Evolutionary conservation across 2,329 filamentous ascomycete species (phyloP).

Genomic region (Epicoccum sorghinum): DNA sequence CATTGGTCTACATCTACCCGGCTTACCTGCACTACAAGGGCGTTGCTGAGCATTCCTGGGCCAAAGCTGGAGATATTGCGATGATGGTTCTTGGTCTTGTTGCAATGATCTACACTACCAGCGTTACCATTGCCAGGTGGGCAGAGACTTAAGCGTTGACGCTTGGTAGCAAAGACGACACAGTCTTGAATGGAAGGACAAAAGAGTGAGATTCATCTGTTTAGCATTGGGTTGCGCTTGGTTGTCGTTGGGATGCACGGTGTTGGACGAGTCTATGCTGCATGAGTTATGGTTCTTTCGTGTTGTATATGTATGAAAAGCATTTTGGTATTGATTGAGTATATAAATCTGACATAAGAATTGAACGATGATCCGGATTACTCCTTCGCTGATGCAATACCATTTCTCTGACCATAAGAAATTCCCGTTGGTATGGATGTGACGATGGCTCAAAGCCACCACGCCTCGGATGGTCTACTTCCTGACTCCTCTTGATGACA

Average conservation of each 20-base stretch:
- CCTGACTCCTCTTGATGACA: no score
- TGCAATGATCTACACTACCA: conserved; percentile 75
- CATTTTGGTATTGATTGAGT: not conserved
- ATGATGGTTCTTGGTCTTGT: conserved; percentile 71
- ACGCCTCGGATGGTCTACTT: no score
- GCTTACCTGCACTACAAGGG: conserved; percentile 73
- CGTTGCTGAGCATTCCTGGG: conserved; percentile 62
- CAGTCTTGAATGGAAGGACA: no score
- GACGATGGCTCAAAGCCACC: no score
- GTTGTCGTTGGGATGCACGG: not conserved
- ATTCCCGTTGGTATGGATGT: no score
- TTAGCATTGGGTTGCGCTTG: no score
- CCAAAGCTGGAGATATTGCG: conserved; percentile 64
- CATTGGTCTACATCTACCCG: conserved; percentile 78
- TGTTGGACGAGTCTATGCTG: not conserved
- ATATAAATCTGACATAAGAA: not conserved
- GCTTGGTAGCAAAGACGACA: not conserved
- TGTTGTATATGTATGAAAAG: not conserved
- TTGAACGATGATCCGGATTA: no score
- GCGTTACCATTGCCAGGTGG: conserved; percentile 61
- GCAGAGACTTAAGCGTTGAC: conserved; percentile 25
- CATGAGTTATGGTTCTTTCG: not conserved
- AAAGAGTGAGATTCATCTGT: no score
- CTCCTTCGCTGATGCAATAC: no score
- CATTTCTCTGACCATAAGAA: no score